Evolutionary conservation across 306 rosid species (phyloP).

Genomic region (Quercus rubra): DNA sequence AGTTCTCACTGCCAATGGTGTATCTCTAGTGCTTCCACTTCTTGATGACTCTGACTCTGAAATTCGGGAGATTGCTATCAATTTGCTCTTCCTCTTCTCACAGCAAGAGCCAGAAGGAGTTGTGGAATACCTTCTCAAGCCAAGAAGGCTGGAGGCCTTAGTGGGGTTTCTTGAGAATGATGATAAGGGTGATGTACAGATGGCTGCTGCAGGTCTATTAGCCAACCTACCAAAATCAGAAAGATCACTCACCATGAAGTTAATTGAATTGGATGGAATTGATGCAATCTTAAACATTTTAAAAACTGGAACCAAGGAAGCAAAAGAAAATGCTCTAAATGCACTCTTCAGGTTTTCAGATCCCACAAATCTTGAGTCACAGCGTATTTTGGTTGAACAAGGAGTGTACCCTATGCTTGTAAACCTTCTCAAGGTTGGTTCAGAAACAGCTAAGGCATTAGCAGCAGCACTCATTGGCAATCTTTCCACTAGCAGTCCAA

Average conservation of each 20-base stretch:
- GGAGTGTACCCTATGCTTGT: slow-evolving; percentile 77
- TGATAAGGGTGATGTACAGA: slow-evolving; percentile 55
- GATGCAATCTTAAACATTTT: slow-evolving; percentile 65
- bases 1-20: slow-evolving; percentile 61
- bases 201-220: slow-evolving; percentile 84
- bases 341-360: slow-evolving; percentile 90
- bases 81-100: slow-evolving; percentile 69
- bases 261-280: slow-evolving; percentile 64
- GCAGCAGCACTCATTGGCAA: slow-evolving; percentile 85
- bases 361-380: slow-evolving; percentile 62
- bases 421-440: slow-evolving; percentile 44
- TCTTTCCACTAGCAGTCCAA: slow-evolving; percentile 68
- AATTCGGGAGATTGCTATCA: slow-evolving; percentile 60
- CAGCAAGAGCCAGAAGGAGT: slow-evolving; percentile 80
- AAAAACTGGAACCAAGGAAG: slow-evolving; percentile 57
- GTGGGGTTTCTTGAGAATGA: slow-evolving; percentile 72
- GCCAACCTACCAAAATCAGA: slow-evolving; percentile 83
- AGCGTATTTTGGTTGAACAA: slow-evolving; percentile 51
- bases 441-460: slow-evolving; percentile 75
- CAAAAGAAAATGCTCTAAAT: slow-evolving; percentile 80
- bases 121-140: slow-evolving; percentile 77
- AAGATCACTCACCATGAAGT: slow-evolving; percentile 46
- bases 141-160: slow-evolving; percentile 84
- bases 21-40: slow-evolving; percentile 64
- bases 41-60: slow-evolving; percentile 73